phyloP scores from a whole-genome alignment of 345 rosid species.

The Dipteronia dyeriana region DNA sequence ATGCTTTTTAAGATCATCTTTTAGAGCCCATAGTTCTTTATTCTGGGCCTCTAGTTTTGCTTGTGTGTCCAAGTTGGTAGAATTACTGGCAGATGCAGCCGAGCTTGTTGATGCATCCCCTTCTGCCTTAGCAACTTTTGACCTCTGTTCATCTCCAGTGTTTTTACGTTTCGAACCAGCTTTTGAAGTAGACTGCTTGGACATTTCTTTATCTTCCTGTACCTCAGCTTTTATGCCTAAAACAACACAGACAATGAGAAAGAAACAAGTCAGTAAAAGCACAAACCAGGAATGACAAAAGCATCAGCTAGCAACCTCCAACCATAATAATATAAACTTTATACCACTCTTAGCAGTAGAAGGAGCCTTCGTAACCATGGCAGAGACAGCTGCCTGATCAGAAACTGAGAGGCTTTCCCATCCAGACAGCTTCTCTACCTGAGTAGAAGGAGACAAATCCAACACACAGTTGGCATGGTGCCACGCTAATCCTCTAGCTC shows the following conservation, averaged over 20 bases:
- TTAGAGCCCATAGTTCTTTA: slow-evolving; percentile 82
- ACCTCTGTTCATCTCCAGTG: slow-evolving; percentile 44
- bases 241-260: slow-evolving; percentile 24
- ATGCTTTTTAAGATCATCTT: slow-evolving; percentile 81
- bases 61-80: slow-evolving; percentile 35
- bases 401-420: slow-evolving; percentile 71
- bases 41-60: slow-evolving; percentile 69
- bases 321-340: slow-evolving; percentile 13
- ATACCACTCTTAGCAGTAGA: slow-evolving; percentile 53
- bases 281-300: neutral
- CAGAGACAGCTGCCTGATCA: slow-evolving; percentile 54
- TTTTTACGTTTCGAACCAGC: slow-evolving; percentile 65
- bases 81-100: slow-evolving; percentile 28
- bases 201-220: slow-evolving; percentile 32
- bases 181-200: slow-evolving; percentile 38
- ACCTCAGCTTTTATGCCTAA: slow-evolving; percentile 34
- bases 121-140: slow-evolving; percentile 56
- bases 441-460: slow-evolving; percentile 50
- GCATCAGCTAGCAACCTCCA: neutral
- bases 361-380: slow-evolving; percentile 51
- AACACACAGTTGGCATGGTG: slow-evolving; percentile 82
- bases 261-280: slow-evolving; percentile 14
- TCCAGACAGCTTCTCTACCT: slow-evolving; percentile 69
- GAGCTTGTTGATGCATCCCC: slow-evolving; percentile 43
- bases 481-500: slow-evolving; percentile 75